phyloP scores from a whole-genome alignment of 2,329 filamentous ascomycete genomes.

The Sporothrix humicola region DNA sequence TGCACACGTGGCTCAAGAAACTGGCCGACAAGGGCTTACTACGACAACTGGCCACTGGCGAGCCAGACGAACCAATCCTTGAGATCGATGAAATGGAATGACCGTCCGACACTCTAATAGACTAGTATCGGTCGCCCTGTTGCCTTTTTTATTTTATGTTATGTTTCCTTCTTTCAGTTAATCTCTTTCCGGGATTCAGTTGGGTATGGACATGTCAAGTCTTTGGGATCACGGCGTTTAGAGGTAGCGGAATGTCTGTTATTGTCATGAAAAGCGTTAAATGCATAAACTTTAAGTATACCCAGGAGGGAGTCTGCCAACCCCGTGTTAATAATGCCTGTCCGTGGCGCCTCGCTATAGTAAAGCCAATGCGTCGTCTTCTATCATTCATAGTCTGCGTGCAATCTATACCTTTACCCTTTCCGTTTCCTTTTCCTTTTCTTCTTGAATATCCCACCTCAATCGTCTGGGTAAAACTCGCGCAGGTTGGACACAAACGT shows the following conservation, averaged over 20 bases:
- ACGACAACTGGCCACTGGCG: slow-evolving; percentile 44
- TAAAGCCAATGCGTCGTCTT: neutral
- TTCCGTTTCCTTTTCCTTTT: no score
- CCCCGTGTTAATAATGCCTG: neutral
- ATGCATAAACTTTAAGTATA: neutral
- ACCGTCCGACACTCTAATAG: neutral
- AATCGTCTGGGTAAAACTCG: slow-evolving; percentile 89
- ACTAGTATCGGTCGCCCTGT: neutral
- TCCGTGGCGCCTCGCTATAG: slow-evolving; percentile 15
- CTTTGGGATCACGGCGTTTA: neutral
- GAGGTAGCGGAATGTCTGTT: no score
- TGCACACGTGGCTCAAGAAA: slow-evolving; percentile 71
- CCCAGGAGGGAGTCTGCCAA: neutral
- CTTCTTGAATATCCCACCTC: slow-evolving; percentile 30
- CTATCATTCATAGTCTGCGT: no score
- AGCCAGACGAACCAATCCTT: slow-evolving; percentile 19
- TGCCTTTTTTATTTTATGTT: neutral
- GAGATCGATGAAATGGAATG: neutral
- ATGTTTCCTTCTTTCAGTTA: neutral
- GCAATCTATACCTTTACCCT: neutral
- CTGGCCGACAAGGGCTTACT: slow-evolving; percentile 71
- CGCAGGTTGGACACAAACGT: slow-evolving; percentile 80
- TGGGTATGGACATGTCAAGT: neutral
- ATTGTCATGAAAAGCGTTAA: neutral
- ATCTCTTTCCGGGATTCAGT: neutral